These are phyloP conservation scores for Phytopythium cucurbitacearum DNA, from an alignment of 352 stramenopile species.

Conservation along the genomic window DNA sequence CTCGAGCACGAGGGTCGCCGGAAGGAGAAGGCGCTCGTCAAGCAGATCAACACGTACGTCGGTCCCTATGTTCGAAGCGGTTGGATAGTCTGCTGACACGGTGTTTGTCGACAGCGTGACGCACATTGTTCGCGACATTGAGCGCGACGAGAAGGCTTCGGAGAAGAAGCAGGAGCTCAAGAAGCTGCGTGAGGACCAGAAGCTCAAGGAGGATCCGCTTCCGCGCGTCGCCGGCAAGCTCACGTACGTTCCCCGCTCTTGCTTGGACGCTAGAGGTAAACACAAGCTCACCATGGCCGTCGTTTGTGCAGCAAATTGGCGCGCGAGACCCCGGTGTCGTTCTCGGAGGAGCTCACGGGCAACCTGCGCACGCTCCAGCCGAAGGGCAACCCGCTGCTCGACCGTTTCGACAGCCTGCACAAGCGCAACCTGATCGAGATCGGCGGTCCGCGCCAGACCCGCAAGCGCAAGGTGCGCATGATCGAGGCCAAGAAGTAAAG, in stretches of 20 bases:
- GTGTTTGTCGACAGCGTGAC: constrained; percentile 27
- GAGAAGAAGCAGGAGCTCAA: constrained; percentile 71
- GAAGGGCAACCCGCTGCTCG: constrained; percentile 74
- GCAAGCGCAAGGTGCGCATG: constrained; percentile 76
- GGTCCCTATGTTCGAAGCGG: background rate
- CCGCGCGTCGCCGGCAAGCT: constrained; percentile 71
- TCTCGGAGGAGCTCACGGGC: constrained; percentile 77
- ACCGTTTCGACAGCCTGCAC: constrained; percentile 85
- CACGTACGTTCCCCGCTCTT: constrained; percentile 33
- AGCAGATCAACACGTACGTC: constrained; percentile 85
- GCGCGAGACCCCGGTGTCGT: constrained; percentile 61
- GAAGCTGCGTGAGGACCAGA: constrained; percentile 70
- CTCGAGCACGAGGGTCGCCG: constrained; percentile 54
- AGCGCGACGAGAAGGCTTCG: constrained; percentile 61
- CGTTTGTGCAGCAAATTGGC: constrained; percentile 61
- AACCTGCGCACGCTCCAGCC: constrained; percentile 75
- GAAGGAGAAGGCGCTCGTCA: constrained; percentile 70
- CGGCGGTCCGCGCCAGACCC: constrained; percentile 50
- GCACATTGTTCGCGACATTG: constrained; percentile 64
- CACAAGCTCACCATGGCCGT: background rate
- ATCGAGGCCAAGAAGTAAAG: constrained; percentile 77
- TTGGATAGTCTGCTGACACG: background rate
- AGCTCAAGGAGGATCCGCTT: constrained; percentile 69
- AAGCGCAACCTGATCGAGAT: constrained; percentile 85
- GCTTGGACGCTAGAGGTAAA: background rate